Percentiles rank a stretch among this genome's conserved stretches.
Evolutionary conservation across 805 yeast genomes (phyloP).

Genomic region (Hanseniaspora vineae): DNA sequence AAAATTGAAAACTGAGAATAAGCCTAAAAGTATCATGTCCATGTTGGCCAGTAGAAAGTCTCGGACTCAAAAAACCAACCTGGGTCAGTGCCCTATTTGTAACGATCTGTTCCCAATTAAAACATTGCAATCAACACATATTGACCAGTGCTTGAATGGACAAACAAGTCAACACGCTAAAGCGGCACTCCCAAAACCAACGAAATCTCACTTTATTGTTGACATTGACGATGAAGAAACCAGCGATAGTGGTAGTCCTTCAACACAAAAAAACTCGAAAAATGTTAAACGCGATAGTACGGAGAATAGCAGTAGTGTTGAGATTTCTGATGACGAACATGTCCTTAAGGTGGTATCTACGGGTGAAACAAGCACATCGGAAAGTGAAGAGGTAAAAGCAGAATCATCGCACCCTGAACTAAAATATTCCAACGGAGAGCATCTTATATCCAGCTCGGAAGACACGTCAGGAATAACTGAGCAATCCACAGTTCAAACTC

Average conservation of each 20-base stretch:
- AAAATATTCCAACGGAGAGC: too few species aligned
- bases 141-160: conserved; percentile 44
- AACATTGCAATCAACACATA: conserved; percentile 44
- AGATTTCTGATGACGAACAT: too few species aligned
- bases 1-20: conserved; percentile 1
- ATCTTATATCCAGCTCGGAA: too few species aligned
- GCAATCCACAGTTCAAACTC: background rate
- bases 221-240: background rate
- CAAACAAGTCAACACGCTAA: conserved; percentile 14
- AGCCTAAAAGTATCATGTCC: conserved; percentile 7
- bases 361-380: too few species aligned
- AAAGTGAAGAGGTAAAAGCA: too few species aligned
- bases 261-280: too few species aligned
- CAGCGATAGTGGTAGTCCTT: background rate
- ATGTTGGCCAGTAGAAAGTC: conserved; percentile 8
- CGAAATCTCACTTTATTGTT: background rate
- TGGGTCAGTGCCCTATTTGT: conserved; percentile 62
- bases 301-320: too few species aligned
- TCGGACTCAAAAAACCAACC: conserved; percentile 6
- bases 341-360: too few species aligned
- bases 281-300: too few species aligned
- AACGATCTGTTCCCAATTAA: conserved; percentile 37
- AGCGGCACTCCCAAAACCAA: background rate
- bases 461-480: too few species aligned
- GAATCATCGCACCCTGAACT: too few species aligned